A percentile compares a stretch with the other conserved stretches of the same genome.
Evolutionary conservation across 208 protist species (phyloP).

Genomic region (Balamuthia mandrillaris): DNA sequence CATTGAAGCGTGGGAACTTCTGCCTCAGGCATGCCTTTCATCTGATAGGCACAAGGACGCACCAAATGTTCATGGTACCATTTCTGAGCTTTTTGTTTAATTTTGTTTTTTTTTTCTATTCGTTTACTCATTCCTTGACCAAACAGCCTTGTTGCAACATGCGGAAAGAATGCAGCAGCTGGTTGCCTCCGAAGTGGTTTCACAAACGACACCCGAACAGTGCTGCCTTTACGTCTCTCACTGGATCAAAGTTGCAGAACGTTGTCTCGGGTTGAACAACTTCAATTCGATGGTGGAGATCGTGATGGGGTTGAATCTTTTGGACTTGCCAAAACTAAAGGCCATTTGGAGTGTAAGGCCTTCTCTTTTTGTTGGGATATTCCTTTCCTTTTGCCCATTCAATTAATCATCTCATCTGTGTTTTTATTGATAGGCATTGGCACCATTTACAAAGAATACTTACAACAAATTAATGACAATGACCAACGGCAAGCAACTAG

Average conservation of each 20-base stretch:
- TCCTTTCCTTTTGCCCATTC: neutral
- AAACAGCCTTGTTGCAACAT: neutral
- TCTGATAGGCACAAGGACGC: too few species aligned
- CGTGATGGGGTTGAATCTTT: neutral
- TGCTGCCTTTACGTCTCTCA: neutral
- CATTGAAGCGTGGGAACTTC: neutral
- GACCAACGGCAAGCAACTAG: neutral
- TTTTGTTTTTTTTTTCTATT: neutral
- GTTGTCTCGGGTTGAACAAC: neutral
- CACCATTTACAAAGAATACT: neutral
- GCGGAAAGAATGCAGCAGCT: neutral
- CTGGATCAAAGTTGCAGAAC: neutral
- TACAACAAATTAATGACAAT: neutral
- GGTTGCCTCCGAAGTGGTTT: neutral
- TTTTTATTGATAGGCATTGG: neutral
- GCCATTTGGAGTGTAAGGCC: neutral
- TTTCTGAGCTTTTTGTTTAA: too few species aligned
- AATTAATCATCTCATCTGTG: neutral
- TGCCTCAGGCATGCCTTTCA: neutral
- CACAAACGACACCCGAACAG: neutral
- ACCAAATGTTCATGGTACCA: too few species aligned
- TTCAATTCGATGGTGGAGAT: conserved; percentile 16
- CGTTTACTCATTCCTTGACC: neutral
- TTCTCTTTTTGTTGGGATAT: neutral
- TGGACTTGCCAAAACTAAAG: neutral